Conservation (phyloP, 202 grass and related monocot genomes). For the Eragrostis tef region DNA sequence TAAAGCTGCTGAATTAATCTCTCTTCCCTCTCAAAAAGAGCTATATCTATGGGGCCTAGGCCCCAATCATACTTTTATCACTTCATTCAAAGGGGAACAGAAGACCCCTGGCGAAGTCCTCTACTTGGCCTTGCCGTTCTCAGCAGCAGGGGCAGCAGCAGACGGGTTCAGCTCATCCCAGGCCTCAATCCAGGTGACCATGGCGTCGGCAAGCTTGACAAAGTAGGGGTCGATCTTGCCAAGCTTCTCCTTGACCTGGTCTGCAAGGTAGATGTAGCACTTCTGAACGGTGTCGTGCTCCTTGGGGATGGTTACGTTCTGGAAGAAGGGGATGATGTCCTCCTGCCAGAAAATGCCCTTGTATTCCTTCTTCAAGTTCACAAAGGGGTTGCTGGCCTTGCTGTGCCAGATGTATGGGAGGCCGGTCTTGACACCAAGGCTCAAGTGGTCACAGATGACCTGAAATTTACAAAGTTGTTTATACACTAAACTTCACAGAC, state of each 20-base stretch:
- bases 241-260: slow-evolving; percentile 67
- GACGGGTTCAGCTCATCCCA: slow-evolving; percentile 83
- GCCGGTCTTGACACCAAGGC: slow-evolving; percentile 77
- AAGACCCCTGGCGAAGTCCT: neutral
- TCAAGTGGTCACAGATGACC: slow-evolving; percentile 84
- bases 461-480: slow-evolving; percentile 29
- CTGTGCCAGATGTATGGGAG: slow-evolving; percentile 88
- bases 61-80: slow-evolving; percentile 49
- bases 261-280: slow-evolving; percentile 64
- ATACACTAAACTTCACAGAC: neutral
- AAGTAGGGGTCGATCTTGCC: slow-evolving; percentile 79
- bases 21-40: slow-evolving; percentile 54
- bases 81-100: slow-evolving; percentile 32
- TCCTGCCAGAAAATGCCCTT: slow-evolving; percentile 93
- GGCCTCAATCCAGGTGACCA: slow-evolving; percentile 85
- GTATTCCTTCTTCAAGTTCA: slow-evolving; percentile 87
- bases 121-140: slow-evolving; percentile 71
- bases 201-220: slow-evolving; percentile 69
- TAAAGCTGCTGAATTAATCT: slow-evolving; percentile 62
- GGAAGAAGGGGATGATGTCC: slow-evolving; percentile 84
- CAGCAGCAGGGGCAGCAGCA: slow-evolving; percentile 23
- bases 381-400: slow-evolving; percentile 90
- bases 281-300: slow-evolving; percentile 70
- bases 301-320: slow-evolving; percentile 63
- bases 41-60: slow-evolving; percentile 61